Evolutionary conservation across 352 stramenopile genomes (phyloP).

Genomic region (Phytopythium montanum): DNA sequence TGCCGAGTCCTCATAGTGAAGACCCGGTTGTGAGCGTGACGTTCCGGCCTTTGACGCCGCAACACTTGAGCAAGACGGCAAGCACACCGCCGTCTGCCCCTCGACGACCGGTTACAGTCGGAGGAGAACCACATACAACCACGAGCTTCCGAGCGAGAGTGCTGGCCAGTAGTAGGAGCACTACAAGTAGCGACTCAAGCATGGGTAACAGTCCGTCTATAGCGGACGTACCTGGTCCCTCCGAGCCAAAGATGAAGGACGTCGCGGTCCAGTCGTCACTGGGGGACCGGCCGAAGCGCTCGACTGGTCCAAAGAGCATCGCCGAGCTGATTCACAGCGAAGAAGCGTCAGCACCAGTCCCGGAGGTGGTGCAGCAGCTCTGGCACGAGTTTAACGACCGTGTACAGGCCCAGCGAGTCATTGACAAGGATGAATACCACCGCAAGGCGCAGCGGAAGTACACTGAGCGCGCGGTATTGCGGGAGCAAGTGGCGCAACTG

Average conservation of each 20-base stretch:
- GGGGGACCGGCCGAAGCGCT: neutral
- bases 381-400: slow-evolving; percentile 61
- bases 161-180: slow-evolving; percentile 5
- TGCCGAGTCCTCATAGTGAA: neutral
- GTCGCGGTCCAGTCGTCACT: neutral
- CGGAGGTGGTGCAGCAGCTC: slow-evolving; percentile 44
- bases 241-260: neutral
- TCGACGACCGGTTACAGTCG: slow-evolving; percentile 14
- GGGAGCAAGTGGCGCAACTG: slow-evolving; percentile 41
- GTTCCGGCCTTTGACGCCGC: neutral
- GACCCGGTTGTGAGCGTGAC: neutral
- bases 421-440: slow-evolving; percentile 57
- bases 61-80: neutral
- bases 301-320: neutral
- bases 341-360: slow-evolving; percentile 16
- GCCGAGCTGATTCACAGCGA: neutral
- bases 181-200: slow-evolving; percentile 12
- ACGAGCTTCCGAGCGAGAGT: slow-evolving; percentile 26
- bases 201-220: slow-evolving; percentile 12
- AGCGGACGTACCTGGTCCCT: neutral
- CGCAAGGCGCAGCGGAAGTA: slow-evolving; percentile 74
- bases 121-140: slow-evolving; percentile 8
- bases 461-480: slow-evolving; percentile 49
- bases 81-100: slow-evolving; percentile 18
- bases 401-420: slow-evolving; percentile 28